phyloP scores from a whole-genome alignment of 176 grass and related monocot genomes.

The Oryza glaberrima region DNA sequence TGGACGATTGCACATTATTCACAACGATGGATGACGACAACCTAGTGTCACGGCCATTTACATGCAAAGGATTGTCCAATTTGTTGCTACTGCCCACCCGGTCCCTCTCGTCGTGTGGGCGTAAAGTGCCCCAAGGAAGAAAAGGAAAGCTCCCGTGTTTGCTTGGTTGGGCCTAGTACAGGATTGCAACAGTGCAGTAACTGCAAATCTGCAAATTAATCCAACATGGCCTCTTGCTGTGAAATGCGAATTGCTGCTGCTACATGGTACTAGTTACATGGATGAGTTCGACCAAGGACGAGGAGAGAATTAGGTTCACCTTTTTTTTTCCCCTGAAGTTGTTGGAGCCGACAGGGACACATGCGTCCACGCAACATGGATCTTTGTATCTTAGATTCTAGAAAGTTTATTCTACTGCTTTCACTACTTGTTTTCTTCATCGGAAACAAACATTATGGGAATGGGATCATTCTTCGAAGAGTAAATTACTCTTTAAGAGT shows the following conservation, averaged over 20 bases:
- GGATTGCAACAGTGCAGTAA: not conserved
- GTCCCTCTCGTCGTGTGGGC: constrained; percentile 54
- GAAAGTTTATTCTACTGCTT: not conserved
- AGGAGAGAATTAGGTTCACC: constrained; percentile 4
- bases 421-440: not conserved
- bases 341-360: constrained; percentile 34
- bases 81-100: constrained; percentile 31
- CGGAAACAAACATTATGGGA: not conserved
- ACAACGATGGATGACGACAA: constrained; percentile 14
- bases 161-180: not conserved
- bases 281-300: not conserved
- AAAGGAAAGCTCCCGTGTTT: constrained; percentile 15
- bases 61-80: constrained; percentile 2
- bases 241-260: not conserved
- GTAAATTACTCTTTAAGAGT: too few relatives aligned
- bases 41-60: not conserved
- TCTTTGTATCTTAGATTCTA: not conserved
- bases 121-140: constrained; percentile 15
- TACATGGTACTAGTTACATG: not conserved
- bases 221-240: too few relatives aligned
- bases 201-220: not conserved
- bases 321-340: not conserved
- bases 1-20: not conserved
- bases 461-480: not conserved
- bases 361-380: constrained; percentile 7